A percentile compares a stretch with the other conserved stretches of the same genome.
Conservation (phyloP, 108 stramenopile genomes). For the Craspedostauros australis region DNA sequence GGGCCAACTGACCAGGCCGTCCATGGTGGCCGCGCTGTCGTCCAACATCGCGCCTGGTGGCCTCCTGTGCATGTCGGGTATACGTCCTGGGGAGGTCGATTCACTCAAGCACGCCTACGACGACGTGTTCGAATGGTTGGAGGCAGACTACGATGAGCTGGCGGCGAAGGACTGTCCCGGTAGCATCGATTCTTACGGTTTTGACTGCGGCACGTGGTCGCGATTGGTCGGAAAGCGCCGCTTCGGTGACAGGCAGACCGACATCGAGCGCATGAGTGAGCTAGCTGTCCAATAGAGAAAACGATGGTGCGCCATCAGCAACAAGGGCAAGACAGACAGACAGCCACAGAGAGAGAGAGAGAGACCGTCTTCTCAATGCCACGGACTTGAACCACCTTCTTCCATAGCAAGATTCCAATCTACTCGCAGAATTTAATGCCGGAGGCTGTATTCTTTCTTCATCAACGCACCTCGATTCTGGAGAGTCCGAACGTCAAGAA, state of each 20-base stretch:
- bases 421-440: no score
- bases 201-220: slow-evolving; percentile 42
- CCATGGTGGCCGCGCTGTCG: slow-evolving; percentile 43
- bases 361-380: no score
- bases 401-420: no score
- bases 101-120: slow-evolving; percentile 34
- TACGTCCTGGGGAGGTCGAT: slow-evolving; percentile 39
- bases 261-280: slow-evolving; percentile 43
- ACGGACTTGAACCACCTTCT: no score
- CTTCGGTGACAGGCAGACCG: background rate
- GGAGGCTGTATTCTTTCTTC: no score
- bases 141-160: slow-evolving; percentile 37
- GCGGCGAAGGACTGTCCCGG: slow-evolving; percentile 24
- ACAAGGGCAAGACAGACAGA: no score
- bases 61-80: slow-evolving; percentile 38
- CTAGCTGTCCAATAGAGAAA: slow-evolving; percentile 22
- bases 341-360: no score
- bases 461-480: no score
- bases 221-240: slow-evolving; percentile 33
- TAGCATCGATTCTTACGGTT: slow-evolving; percentile 40
- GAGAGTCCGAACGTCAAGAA: no score
- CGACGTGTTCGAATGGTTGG: slow-evolving; percentile 33
- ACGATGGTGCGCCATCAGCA: no score
- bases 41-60: slow-evolving; percentile 33
- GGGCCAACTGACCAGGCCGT: slow-evolving; percentile 43